These are phyloP conservation scores for Calonectria montana DNA, from an alignment of 2,329 filamentous ascomycete genomes.

Conservation along the genomic window DNA sequence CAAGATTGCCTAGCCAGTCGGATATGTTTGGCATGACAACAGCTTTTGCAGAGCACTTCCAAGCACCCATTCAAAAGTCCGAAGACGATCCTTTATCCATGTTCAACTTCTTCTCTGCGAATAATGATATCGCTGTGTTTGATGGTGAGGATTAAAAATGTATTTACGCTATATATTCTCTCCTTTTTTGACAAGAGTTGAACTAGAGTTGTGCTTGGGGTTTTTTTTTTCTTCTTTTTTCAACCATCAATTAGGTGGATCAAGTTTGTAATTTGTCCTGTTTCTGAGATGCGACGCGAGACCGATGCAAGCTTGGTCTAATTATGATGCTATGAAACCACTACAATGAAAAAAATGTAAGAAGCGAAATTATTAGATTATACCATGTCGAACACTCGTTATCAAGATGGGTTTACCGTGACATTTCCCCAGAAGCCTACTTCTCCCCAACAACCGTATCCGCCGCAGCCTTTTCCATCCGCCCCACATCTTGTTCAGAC, in stretches of 20 bases:
- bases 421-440: neutral
- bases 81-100: slow-evolving; percentile 40
- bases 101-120: slow-evolving; percentile 37
- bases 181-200: neutral
- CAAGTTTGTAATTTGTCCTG: neutral
- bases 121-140: slow-evolving; percentile 39
- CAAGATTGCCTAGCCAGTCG: slow-evolving; percentile 32
- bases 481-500: slow-evolving; percentile 25
- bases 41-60: slow-evolving; percentile 31
- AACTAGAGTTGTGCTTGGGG: neutral
- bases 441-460: neutral
- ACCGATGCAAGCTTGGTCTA: neutral
- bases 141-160: slow-evolving; percentile 34
- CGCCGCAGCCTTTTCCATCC: slow-evolving; percentile 17
- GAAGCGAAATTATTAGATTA: neutral
- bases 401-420: neutral
- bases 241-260: neutral
- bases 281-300: neutral
- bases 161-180: neutral
- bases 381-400: neutral
- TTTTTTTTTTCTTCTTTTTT: neutral
- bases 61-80: slow-evolving; percentile 23
- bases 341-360: neutral
- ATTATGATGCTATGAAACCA: neutral
- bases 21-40: slow-evolving; percentile 38